Conservation (phyloP, 352 stramenopile species). For the Globisporangium okanoganense region DNA sequence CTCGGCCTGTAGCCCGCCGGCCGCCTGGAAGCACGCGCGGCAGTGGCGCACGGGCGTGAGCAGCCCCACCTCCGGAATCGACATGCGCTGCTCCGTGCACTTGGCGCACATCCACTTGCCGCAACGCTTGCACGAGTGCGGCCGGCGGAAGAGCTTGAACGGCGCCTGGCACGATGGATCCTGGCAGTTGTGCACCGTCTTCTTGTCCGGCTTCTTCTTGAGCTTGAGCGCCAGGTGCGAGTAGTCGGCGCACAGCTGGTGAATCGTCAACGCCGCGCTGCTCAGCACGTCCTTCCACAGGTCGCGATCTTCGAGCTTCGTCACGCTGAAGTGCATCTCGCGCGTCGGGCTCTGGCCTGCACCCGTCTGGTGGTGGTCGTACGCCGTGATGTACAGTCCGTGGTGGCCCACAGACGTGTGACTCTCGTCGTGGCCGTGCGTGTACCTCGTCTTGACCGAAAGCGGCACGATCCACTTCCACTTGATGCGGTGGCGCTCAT, state of each 20-base stretch:
- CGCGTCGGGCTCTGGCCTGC: slow-evolving; percentile 48
- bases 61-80: slow-evolving; percentile 77
- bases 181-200: slow-evolving; percentile 76
- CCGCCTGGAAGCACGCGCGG: slow-evolving; percentile 63
- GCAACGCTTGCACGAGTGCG: slow-evolving; percentile 82
- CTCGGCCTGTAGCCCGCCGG: slow-evolving; percentile 60
- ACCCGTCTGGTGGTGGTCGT: slow-evolving; percentile 65
- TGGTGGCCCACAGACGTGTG: slow-evolving; percentile 82
- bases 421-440: slow-evolving; percentile 80
- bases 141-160: slow-evolving; percentile 83
- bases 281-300: slow-evolving; percentile 74
- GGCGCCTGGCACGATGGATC: slow-evolving; percentile 53
- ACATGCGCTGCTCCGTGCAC: slow-evolving; percentile 73
- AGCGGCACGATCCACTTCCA: slow-evolving; percentile 88
- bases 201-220: slow-evolving; percentile 83
- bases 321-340: slow-evolving; percentile 83
- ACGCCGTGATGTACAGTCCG: slow-evolving; percentile 76
- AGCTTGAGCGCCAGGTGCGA: slow-evolving; percentile 53
- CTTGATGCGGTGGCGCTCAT: slow-evolving; percentile 75
- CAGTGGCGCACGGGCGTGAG: slow-evolving; percentile 80
- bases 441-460: slow-evolving; percentile 69
- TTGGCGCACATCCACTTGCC: slow-evolving; percentile 85
- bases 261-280: slow-evolving; percentile 52
- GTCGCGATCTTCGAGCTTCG: slow-evolving; percentile 80
- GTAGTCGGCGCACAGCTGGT: slow-evolving; percentile 69